Base-by-base conservation (phyloP, 345 rosid species). In the Arabidopsis suecica region DNA sequence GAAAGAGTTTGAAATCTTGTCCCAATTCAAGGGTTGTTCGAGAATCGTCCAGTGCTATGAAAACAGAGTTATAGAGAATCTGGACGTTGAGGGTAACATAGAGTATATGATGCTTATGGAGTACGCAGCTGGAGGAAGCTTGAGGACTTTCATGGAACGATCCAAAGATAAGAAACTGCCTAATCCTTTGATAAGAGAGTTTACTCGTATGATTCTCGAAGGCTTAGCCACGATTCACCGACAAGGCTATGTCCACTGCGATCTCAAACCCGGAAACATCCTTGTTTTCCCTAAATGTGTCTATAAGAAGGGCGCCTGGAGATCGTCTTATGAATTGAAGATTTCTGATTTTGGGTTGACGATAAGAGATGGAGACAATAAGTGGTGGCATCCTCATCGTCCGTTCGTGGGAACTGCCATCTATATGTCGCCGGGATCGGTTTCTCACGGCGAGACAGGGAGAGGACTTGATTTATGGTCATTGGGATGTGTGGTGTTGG, bases 391-490 rank as follows among this genome's bases (percentile, higher is more conserved):
- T 5, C 65, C 37, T 59, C 1, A 7, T 49, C 51, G 50, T 48
- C 38, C 6, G 7, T 54, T 74, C 45, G 72, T 79, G 30, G 86
- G 84, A 48, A 85, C 86, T 3, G 23, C 81, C 0, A 11, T 68
- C 78, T 85, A 85, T 49, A 58, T 81, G 86, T 74, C 85, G 0
- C 88, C 82, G 0, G 84, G 83, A 61, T 58, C 78, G 1, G 50
- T 80, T 28, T 32, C 28, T 11, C 75, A 57, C 11, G 72, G 71
- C 0, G 40, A 67, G 28, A 79, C 64, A 33, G 79, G 82, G 41
- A 48, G 70, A 18, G 86, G 80, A 0, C 73, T 70, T 1, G 91
- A 87, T 66, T 48, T 87, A 6, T 87, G 87, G 91, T 81, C 86
- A 1, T 73, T 85, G 13, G 91, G 90, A 0, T 87, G 87, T 44